phyloP scores from a whole-genome alignment of 2,329 filamentous ascomycete species.

The Colletotrichum sp. region DNA sequence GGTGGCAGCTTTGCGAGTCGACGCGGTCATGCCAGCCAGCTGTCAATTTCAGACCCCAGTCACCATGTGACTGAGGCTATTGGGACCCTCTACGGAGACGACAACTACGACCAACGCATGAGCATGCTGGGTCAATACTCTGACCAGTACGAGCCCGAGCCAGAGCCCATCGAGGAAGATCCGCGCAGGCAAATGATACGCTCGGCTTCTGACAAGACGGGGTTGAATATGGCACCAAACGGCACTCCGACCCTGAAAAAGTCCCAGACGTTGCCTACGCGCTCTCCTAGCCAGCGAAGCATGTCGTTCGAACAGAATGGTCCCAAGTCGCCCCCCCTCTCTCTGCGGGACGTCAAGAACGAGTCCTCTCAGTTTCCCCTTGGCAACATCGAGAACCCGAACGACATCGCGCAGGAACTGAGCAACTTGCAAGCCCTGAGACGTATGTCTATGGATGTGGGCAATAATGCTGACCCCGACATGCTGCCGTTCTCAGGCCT shows the following conservation, averaged over 20 bases:
- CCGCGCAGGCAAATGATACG: conserved; percentile 47
- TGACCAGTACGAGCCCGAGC: conserved; percentile 42
- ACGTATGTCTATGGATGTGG: conserved; percentile 94
- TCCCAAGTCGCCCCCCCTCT: conserved; percentile 56
- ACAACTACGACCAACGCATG: conserved; percentile 66
- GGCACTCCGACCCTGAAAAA: conserved; percentile 41
- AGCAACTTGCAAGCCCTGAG: conserved; percentile 90
- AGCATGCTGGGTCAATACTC: conserved; percentile 71
- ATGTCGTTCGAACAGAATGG: conserved; percentile 42
- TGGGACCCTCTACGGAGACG: conserved; percentile 86
- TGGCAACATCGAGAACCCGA: conserved; percentile 88
- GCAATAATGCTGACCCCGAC: conserved; percentile 74
- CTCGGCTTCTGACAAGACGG: conserved; percentile 51
- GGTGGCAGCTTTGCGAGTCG: conserved; percentile 62
- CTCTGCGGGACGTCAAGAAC: conserved; percentile 58
- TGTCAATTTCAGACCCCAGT: conserved; percentile 82
- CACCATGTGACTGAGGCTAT: conserved; percentile 96
- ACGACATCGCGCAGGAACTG: conserved; percentile 88
- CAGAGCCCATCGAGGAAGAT: conserved; percentile 35
- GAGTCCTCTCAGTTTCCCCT: conserved; percentile 81
- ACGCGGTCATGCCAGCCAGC: conserved; percentile 62
- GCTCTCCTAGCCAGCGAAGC: conserved; percentile 44
- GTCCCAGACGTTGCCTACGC: conserved; percentile 45
- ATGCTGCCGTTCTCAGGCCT: conserved; percentile 73
- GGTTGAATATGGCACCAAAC: conserved; percentile 30